Base-by-base conservation (phyloP, 2,329 filamentous ascomycete species). In the Coniosporium tulheliwenetii region DNA sequence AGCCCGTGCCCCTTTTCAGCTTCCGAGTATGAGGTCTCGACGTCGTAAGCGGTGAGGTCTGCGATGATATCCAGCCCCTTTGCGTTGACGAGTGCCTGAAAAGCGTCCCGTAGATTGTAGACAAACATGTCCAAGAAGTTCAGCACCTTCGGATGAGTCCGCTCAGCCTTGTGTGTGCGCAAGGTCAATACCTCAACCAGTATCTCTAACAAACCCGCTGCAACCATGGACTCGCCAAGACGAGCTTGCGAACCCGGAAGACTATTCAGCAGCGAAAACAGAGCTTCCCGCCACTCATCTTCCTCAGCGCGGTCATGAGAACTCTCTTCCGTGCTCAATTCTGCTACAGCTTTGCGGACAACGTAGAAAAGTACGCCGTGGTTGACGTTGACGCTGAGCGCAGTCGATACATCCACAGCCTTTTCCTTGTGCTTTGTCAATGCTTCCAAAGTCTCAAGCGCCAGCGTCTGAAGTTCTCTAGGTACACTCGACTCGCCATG, bases 311-410 rank as follows among this genome's bases (percentile, higher is more conserved):
- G 74, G 42, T 74, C 70, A 47, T 77, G 71, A 15, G 73, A 45
- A 43, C 67, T 62, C 38, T 67, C 65, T 44, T 77, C 70, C 13
- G 66, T 66, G 43, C 71, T 77, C 64, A 98, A 80, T 47, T 86
- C 83, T 13, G 81, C 79, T 43, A 96, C 83, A 8, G 86, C 84
- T 60, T 93, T 95, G 42, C 89, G 77, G 39, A 94, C 81, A 48
- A 95, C 75, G 53, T 95, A 96, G 49, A 96, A 81, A 36, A 99
- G 70, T 29, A 96, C 81, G 10, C 91, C 93, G 52, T 98, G 93
- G 52, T 93, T 96, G 32, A 96, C 89, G 50, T 89, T 94, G 41
- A 93, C 85, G 52, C 86, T 93, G 35, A 99, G 67, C n/a, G 91
- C 86, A 35, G 85, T 79, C 47, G 86, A 79, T 16, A 98, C 81